Base-by-base conservation (phyloP, 148 eudicot species). In the Rhododendron ovatum region DNA sequence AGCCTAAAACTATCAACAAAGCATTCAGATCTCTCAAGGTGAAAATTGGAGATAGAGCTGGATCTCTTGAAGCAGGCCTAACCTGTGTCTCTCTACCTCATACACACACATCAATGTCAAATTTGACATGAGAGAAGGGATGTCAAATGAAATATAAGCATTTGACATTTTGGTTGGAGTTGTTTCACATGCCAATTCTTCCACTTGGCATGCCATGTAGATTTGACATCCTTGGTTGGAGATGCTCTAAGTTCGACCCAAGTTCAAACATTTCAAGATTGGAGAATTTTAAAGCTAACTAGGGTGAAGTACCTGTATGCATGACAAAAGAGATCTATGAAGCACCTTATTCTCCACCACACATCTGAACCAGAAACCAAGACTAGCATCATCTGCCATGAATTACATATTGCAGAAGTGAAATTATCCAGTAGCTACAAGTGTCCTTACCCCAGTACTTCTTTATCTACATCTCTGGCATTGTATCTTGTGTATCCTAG, bases 271-370 rank as follows among this genome's bases (percentile, higher is more conserved):
- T 41, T 73, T 43, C 80, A 33, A 17, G 75, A 86, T 75, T 18
- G 82, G n/a, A 82, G 15, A 51, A 9, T 15, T 85, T 15, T 17
- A 74, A 59, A 55, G 59, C 65, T 78, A 15, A 55, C 45, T 47
- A 41, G 26, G 20, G 65, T 22, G 28, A 78, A 82, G 73, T 92
- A 95, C 99, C 98, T 94, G 92, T 69, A 98, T 51, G 90, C 95
- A 91, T 83, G 94, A 88, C 73, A 92, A 87, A 28, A 98, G 89
- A 59, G 98, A 98, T 87, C 91, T 91, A 82, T 89, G 95, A 83
- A 98, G 98, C 90, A 98, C 96, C 89, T 93, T 95, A 88, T 98
- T 98, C 95, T 98, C 98, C 73, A 95, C 99, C 85, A 98, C 99
- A 86, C 98, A 98, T 91, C 99, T 97, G 83, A 39, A 91, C 74